Base-by-base conservation (phyloP, 257 asterid genomes). In the Eucommia ulmoides region DNA sequence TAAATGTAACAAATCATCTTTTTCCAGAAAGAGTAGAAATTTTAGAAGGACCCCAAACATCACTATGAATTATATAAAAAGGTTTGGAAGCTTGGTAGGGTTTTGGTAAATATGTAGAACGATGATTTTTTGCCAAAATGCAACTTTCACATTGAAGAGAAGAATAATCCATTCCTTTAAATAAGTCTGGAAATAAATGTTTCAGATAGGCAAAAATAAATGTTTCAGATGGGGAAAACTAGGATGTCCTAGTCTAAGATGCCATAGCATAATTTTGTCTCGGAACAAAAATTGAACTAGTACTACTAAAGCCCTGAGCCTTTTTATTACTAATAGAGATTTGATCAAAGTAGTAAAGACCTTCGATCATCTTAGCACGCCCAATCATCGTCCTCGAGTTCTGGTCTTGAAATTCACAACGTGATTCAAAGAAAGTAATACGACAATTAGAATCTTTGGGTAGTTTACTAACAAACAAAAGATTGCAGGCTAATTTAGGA, bases 221-320 rank as follows among this genome's bases (percentile, higher is more conserved):
- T n/a, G n/a, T n/a, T n/a, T n/a, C n/a, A n/a, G n/a, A n/a, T n/a
- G n/a, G n/a, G n/a, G n/a, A 15, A 59, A 51, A 22, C 45, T 33
- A 22, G 22, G 56, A 49, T 62, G 67, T n/a, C 62, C 41, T 15
- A 54, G 20, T 2, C 56, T 17, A 41, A 22, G 23, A 23, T 20
- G 38, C 51, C 35, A 49, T 21, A 49, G 29, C 56, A 29, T 29
- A 5, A 29, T 29, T 12, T 29, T 5, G 12, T 29, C 12, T 5
- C 38, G 38, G 12, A 29, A 7, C 7, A 5, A n/a, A n/a, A n/a
- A n/a, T n/a, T n/a, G n/a, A n/a, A n/a, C n/a, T n/a, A n/a, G n/a
- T n/a, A n/a, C n/a, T n/a, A 29, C 38, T 29, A 29, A 29, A 29
- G 12, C 38, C 38, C 8, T 29, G 12, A 29, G 38, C 7, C 12